Percentiles rank a stretch among this genome's conserved stretches.
Conservation (phyloP, 257 asterid genomes). For the Solanum okadae region DNA sequence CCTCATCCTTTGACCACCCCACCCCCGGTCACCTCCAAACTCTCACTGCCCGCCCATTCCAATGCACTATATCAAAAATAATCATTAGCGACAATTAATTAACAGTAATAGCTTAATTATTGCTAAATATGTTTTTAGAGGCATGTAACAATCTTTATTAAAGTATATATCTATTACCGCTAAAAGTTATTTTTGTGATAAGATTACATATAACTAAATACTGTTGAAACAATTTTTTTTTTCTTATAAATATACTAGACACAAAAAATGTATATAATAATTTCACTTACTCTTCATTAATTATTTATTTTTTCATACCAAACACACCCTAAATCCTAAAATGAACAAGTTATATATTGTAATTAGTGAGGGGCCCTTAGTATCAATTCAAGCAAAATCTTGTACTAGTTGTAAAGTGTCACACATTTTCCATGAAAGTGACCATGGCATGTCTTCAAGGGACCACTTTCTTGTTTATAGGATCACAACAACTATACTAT, state of each 20-base stretch:
- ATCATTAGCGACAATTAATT: too few species aligned
- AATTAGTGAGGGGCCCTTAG: constrained; percentile 23
- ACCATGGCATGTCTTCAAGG: constrained; percentile 25
- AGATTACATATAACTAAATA: too few species aligned
- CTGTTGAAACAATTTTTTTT: too few species aligned
- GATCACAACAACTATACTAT: neutral
- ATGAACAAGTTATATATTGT: neutral
- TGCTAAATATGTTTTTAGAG: too few species aligned
- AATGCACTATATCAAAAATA: too few species aligned
- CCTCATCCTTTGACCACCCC: neutral
- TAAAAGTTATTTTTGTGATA: too few species aligned
- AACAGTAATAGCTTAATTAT: too few species aligned
- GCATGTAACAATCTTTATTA: too few species aligned
- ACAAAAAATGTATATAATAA: neutral
- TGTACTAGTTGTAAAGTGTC: constrained; percentile 33
- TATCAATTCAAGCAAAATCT: constrained; percentile 28
- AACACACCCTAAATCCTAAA: neutral
- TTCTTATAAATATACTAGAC: neutral
- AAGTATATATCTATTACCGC: too few species aligned
- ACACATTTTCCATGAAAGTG: constrained; percentile 39
- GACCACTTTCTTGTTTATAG: constrained; percentile 29
- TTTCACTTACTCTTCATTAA: neutral
- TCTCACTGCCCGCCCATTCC: neutral
- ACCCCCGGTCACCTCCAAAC: neutral
- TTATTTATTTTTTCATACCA: neutral